A percentile compares a stretch with the other conserved stretches of the same genome.
These are phyloP conservation scores for Barbarea vulgaris DNA, from an alignment of 345 rosid species.

Conservation along the genomic window DNA sequence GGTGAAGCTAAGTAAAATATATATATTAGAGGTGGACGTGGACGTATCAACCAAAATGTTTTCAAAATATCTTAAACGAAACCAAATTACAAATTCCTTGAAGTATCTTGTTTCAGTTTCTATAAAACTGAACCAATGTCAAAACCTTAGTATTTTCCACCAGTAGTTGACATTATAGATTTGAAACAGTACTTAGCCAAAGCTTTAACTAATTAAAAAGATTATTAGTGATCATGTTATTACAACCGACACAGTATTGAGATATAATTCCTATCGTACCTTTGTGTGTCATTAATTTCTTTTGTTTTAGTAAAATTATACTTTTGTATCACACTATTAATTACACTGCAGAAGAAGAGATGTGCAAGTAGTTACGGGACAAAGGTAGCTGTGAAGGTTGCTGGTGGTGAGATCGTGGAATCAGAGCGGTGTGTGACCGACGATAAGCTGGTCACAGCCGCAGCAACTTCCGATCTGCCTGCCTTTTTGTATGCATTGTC, in stretches of 20 bases:
- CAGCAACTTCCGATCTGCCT: slow-evolving; percentile 45
- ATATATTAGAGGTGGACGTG: background rate
- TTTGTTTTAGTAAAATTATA: background rate
- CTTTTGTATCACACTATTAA: background rate
- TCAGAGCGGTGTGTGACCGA: slow-evolving; percentile 43
- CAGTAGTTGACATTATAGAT: background rate
- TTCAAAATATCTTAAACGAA: background rate
- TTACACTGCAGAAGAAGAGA: slow-evolving; percentile 44
- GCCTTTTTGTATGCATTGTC: slow-evolving; percentile 45
- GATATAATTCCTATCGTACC: background rate
- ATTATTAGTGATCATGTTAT: background rate
- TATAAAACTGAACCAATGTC: background rate
- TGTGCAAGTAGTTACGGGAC: slow-evolving; percentile 52
- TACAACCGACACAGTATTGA: background rate
- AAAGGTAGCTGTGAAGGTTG: slow-evolving; percentile 52
- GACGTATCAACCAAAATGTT: background rate
- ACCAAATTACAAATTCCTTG: background rate
- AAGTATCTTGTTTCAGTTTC: background rate
- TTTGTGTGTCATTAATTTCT: background rate
- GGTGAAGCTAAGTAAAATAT: background rate
- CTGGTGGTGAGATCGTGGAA: slow-evolving; percentile 51
- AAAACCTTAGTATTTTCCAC: background rate
- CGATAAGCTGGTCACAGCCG: slow-evolving; percentile 53
- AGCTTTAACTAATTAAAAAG: too few relatives aligned
- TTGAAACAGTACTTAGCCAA: background rate